phyloP scores from a whole-genome alignment of 306 rosid genomes.

The Cyclanthera cordifolia region DNA sequence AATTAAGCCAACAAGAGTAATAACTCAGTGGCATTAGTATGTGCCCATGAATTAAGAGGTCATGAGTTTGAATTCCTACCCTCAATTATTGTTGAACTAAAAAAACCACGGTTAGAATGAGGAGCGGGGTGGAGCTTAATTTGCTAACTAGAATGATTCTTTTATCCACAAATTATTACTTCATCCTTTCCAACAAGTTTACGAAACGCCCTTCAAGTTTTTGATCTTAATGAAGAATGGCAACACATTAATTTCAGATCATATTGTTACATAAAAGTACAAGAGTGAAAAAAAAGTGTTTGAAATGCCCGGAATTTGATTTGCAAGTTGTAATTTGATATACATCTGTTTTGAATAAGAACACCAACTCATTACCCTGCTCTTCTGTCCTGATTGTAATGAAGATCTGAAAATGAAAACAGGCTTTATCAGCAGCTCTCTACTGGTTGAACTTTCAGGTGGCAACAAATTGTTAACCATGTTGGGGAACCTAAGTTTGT shows the following conservation, averaged over 20 bases:
- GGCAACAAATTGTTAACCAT: conserved; percentile 27
- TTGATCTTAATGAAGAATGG: neutral
- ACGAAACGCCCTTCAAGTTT: too few species aligned
- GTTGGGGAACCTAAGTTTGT: conserved; percentile 22
- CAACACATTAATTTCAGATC: neutral
- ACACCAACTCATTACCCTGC: neutral
- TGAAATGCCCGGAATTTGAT: neutral
- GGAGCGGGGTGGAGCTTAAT: neutral
- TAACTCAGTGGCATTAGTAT: too few species aligned
- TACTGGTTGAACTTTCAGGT: conserved; percentile 82
- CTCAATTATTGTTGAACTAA: too few species aligned
- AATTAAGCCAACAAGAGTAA: too few species aligned
- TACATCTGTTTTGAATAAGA: neutral
- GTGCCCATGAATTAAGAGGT: too few species aligned
- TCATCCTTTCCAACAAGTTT: neutral
- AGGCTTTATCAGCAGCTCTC: conserved; percentile 98
- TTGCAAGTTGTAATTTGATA: neutral
- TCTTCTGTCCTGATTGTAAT: conserved; percentile 48
- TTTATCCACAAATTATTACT: neutral
- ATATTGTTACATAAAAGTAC: neutral
- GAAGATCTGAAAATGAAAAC: conserved; percentile 62
- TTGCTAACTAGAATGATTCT: neutral
- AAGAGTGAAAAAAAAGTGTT: neutral
- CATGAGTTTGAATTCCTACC: too few species aligned
- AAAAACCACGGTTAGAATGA: neutral